Evolutionary conservation across 441 rosid species (phyloP).

Genomic region (Arabidopsis lyrata): DNA sequence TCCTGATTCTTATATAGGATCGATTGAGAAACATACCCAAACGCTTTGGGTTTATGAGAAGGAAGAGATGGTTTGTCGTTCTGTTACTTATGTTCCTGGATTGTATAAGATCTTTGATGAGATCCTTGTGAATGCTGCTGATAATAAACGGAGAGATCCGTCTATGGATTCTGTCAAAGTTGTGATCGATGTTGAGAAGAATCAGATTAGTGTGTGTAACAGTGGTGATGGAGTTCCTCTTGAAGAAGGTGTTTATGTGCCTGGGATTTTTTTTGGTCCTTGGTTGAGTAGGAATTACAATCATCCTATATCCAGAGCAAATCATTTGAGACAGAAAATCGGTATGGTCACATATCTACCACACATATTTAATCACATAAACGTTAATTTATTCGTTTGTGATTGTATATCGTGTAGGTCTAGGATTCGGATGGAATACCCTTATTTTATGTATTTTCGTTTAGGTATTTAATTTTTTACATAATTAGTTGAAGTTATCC

Average conservation of each 20-base stretch:
- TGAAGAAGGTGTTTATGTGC: conserved; percentile 78
- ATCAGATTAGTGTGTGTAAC: conserved; percentile 62
- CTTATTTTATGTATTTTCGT: too few species aligned
- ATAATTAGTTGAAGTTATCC: too few species aligned
- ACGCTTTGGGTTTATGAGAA: conserved; percentile 84
- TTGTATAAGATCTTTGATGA: conserved; percentile 98
- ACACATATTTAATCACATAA: too few species aligned
- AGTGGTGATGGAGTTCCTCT: conserved; percentile 92
- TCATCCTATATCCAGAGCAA: too few species aligned
- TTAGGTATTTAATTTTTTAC: too few species aligned
- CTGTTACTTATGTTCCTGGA: conserved; percentile 88
- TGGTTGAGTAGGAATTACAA: too few species aligned
- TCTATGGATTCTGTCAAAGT: conserved; percentile 81
- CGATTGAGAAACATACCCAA: conserved; percentile 92
- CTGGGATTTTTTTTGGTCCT: conserved; percentile 47
- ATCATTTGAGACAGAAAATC: too few species aligned
- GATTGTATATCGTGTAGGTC: too few species aligned
- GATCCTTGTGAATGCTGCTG: conserved; percentile 92
- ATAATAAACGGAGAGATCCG: conserved; percentile 52
- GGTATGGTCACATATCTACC: too few species aligned
- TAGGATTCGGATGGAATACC: too few species aligned
- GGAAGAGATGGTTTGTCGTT: conserved; percentile 72
- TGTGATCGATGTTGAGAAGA: conserved; percentile 71
- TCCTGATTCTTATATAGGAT: conserved; percentile 96
- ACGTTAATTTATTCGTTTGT: too few species aligned